phyloP scores from a whole-genome alignment of 495 filamentous ascomycete species.

The Mycothermus thermophilus region DNA sequence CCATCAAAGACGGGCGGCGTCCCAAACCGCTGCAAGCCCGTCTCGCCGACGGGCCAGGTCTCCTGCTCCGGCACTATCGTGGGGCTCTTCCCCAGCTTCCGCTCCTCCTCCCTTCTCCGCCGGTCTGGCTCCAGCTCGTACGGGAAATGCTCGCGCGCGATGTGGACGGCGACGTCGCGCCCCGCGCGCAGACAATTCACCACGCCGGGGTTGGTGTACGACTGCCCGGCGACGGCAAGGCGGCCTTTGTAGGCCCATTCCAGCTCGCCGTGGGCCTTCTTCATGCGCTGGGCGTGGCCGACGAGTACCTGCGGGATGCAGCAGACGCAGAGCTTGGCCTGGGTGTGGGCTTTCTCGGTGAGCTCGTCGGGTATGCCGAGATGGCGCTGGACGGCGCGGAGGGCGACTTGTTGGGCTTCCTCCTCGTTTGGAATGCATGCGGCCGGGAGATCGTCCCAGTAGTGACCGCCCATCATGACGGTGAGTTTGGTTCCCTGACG shows the following conservation, averaged over 20 bases:
- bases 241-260: conserved; percentile 42
- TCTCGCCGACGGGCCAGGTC: conserved; percentile 17
- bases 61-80: background rate
- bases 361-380: conserved; percentile 41
- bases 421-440: conserved; percentile 45
- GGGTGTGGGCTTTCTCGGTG: conserved; percentile 39
- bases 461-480: conserved; percentile 91
- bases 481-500: conserved; percentile 70
- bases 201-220: conserved; percentile 42
- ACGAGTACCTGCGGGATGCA: conserved; percentile 86
- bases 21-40: conserved; percentile 22
- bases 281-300: conserved; percentile 56
- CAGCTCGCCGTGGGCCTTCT: conserved; percentile 40
- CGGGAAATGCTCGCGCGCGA: conserved; percentile 13
- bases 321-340: conserved; percentile 50
- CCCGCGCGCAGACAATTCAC: conserved; percentile 26
- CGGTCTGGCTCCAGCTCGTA: too few relatives aligned
- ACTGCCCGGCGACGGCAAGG: conserved; percentile 65
- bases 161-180: conserved; percentile 20
- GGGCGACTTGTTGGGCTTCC: conserved; percentile 53
- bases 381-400: conserved; percentile 54
- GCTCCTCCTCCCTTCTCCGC: too few relatives aligned
- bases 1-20: background rate
- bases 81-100: too few relatives aligned
- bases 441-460: conserved; percentile 51